Base-by-base conservation (phyloP, 768 basidiomycete species). In the Suillus occidentalis region DNA sequence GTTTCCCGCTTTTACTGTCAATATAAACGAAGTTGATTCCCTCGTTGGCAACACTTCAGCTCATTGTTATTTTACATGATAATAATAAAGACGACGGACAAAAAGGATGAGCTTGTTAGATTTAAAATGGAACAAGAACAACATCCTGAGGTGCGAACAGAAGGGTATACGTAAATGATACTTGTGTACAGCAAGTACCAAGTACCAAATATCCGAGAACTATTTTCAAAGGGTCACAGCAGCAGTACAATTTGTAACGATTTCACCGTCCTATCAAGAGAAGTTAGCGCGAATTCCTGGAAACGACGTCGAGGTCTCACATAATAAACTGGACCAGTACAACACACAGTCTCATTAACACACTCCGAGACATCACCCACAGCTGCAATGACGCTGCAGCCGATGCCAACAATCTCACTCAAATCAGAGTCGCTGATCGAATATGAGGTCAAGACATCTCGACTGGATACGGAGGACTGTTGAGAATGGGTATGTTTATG, bases 231-330 rank as follows among this genome's bases (percentile, higher is more conserved):
- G 16, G 50, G 28, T 52, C 28, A 31, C 14, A 31, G 16, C 14
- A 31, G 7, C 25, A 25, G 22, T 50, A 50, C 49, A 50, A 16
- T 50, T 50, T 6, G 25, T 13, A 16, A 13, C 14, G 49, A 50
- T 28, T 50, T 22, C 6, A 50, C 49, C 49, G 14, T 14, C 25
- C 49, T 50, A 25, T 50, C 14, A 50, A 50, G 14, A 7, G 28
- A 50, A 14, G 25, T 50, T 28, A 50, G 49, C 25, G 22, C 25
- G 14, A 50, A 50, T 28, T 28, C 49, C 13, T 50, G 13, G 25
- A 50, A 25, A 61, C 50, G 9, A 61, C 43, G 9, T 45, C 39
- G 31, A 77, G 72, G 36, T 77, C 76, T 5, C 39, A 49, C 45
- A 6, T 50, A 50, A 12, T 50, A 50, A 6, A 18, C 16, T 3